Percentiles rank a stretch among this genome's conserved stretches.
Conservation (phyloP, 2,329 filamentous ascomycete species). For the Akanthomyces dipterigenus region DNA sequence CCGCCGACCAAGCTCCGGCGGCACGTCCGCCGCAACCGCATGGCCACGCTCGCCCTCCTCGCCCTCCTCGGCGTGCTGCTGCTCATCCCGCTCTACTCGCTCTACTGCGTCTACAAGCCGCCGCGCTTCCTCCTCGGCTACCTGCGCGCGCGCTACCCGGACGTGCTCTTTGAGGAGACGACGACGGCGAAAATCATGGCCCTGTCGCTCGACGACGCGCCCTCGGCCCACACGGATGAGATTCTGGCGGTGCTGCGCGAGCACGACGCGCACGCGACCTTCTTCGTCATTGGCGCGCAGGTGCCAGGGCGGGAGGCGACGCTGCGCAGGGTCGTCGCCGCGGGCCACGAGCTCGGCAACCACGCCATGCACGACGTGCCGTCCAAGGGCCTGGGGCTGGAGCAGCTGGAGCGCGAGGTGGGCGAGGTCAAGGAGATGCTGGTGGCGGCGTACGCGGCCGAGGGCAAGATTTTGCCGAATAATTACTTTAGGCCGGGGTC, state of each 20-base stretch:
- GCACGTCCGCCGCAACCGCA: slow-evolving; percentile 50
- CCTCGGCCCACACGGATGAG: slow-evolving; percentile 62
- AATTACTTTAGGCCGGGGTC: slow-evolving; percentile 79
- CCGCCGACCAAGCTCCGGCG: slow-evolving; percentile 51
- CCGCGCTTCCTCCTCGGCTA: slow-evolving; percentile 63
- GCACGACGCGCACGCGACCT: slow-evolving; percentile 68
- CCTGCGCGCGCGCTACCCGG: slow-evolving; percentile 65
- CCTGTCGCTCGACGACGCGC: slow-evolving; percentile 82
- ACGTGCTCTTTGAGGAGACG: slow-evolving; percentile 67
- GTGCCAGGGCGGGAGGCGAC: slow-evolving; percentile 46
- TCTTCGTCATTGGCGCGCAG: slow-evolving; percentile 83
- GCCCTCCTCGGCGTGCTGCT: slow-evolving; percentile 29
- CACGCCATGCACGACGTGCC: slow-evolving; percentile 87
- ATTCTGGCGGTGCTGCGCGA: slow-evolving; percentile 62
- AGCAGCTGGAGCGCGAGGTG: slow-evolving; percentile 58
- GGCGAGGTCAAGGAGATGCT: slow-evolving; percentile 56
- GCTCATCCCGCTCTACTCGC: slow-evolving; percentile 32
- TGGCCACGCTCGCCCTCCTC: slow-evolving; percentile 45
- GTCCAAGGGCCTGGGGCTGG: slow-evolving; percentile 52
- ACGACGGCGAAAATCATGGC: slow-evolving; percentile 61
- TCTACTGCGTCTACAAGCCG: slow-evolving; percentile 77
- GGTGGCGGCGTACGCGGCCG: slow-evolving; percentile 46
- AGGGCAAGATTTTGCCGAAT: slow-evolving; percentile 38
- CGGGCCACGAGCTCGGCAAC: slow-evolving; percentile 71
- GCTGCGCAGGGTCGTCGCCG: slow-evolving; percentile 51